Base-by-base conservation (phyloP, 164 flowering plant genomes). In the Magnolia kwangsiensis region DNA sequence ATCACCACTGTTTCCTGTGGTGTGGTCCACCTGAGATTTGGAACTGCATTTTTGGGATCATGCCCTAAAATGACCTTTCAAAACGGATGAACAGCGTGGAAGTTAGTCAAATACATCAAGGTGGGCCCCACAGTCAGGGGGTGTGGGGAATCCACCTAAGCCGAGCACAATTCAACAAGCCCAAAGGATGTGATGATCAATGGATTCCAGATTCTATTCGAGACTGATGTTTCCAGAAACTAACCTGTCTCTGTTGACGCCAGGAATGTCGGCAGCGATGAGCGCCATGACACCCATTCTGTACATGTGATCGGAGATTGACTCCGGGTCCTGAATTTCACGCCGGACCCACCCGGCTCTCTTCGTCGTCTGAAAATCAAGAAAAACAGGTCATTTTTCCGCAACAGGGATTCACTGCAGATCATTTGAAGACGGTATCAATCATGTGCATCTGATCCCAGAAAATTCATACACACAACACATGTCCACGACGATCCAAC, bases 221-320 rank as follows among this genome's bases (percentile, higher is more conserved):
- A 37, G 45, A 37, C 45, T 37, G 4, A 37, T 37, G 45, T 37
- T 37, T 37, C 45, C 45, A 37, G 45, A 37, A 37, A 63, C 80
- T 64, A 80, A 95, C 98, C 87, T 96, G 83, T 94, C 91, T 29
- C 98, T 87, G 76, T 96, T 82, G 16, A 96, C 85, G 0, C 94
- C 96, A 29, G 98, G 98, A 37, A 92, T 50, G 82, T 96, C 98
- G 0, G 88, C 63, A 80, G 94, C 73, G 59, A 92, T 85, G 66
- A 96, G 90, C 69, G 93, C 93, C 99, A 94, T 96, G n/a, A 96
- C 21, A 50, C 93, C 92, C 99, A 96, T 94, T 45, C 97, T 88
- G 67, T 94, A 91, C 99, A 96, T 96, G 79, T 96, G 99, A 82
- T 96, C 99, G 45, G 98, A 90, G 69, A 96, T 86, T 2, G 99